Conservation (phyloP, 1,284 basidiomycete genomes). For the Pseudozyma sp. region DNA sequence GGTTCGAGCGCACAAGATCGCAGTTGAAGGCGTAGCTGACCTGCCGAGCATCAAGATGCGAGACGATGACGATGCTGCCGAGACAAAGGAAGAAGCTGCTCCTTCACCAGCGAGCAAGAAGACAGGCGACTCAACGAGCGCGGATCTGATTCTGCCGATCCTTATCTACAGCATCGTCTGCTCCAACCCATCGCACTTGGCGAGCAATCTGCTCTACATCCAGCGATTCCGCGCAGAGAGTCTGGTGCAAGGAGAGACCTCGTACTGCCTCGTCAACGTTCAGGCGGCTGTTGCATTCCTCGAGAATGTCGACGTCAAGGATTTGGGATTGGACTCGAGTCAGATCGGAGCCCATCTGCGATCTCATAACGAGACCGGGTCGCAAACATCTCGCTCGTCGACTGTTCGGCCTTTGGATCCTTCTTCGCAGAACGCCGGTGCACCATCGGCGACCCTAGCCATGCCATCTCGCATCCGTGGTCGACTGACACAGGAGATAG, state of each 20-base stretch:
- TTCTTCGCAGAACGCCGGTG: background rate
- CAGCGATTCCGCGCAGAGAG: constrained; percentile 83
- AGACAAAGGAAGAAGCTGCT: constrained; percentile 1
- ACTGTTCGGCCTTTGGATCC: constrained; percentile 58
- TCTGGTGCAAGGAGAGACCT: constrained; percentile 82
- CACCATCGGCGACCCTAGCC: background rate
- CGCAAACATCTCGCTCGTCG: background rate
- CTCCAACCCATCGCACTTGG: constrained; percentile 87
- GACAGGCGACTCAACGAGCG: constrained; percentile 31
- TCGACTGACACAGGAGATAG: constrained; percentile 82
- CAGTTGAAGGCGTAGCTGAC: constrained; percentile 75
- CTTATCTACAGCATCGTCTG: constrained; percentile 92
- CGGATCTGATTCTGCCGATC: constrained; percentile 84
- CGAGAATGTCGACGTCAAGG: constrained; percentile 87
- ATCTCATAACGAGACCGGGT: background rate
- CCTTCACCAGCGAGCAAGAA: background rate
- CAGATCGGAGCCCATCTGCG: constrained; percentile 11
- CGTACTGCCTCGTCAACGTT: constrained; percentile 90
- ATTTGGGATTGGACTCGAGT: constrained; percentile 78
- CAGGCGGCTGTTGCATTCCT: constrained; percentile 93
- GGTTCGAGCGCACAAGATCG: constrained; percentile 82
- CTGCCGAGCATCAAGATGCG: constrained; percentile 36
- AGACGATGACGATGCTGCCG: constrained; percentile 14
- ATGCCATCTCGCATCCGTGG: constrained; percentile 74
- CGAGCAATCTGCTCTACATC: constrained; percentile 79